Evolutionary conservation across 164 flowering plant species (phyloP).

Genomic region (Annona squamosa): DNA sequence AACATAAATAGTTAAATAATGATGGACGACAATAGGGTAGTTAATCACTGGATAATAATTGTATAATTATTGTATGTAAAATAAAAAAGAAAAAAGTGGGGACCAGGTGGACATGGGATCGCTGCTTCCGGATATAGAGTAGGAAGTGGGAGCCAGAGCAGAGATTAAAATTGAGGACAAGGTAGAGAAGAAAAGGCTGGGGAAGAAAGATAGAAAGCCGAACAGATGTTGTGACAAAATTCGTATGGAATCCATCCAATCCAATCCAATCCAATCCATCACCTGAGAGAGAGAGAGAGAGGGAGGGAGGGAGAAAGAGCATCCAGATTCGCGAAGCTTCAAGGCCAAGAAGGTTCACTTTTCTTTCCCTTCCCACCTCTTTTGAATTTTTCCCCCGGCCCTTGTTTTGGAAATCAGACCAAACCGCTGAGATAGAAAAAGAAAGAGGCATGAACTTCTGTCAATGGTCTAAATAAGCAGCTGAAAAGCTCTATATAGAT

Average conservation of each 20-base stretch:
- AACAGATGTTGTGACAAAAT: not conserved
- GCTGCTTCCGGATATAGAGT: not conserved
- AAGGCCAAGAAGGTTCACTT: constrained; percentile 5
- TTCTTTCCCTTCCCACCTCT: constrained; percentile 5
- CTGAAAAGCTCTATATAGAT: not conserved
- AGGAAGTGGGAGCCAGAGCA: not conserved
- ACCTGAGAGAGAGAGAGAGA: not conserved
- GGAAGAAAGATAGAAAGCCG: not conserved
- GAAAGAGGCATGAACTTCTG: not conserved
- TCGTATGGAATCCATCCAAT: not conserved
- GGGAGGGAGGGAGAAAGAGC: constrained; percentile 6
- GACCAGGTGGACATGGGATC: not conserved
- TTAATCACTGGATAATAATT: too few species aligned
- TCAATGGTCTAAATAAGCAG: not conserved
- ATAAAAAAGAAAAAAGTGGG: too few species aligned
- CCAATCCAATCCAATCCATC: not conserved
- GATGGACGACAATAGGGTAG: too few species aligned
- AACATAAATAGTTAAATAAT: too few species aligned
- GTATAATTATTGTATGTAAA: too few species aligned
- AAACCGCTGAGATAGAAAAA: not conserved
- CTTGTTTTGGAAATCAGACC: not conserved
- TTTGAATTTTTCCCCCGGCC: not conserved
- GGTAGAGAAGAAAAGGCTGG: not conserved
- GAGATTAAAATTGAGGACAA: not conserved
- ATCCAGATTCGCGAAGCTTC: constrained; percentile 10